phyloP scores from a whole-genome alignment of 257 asterid genomes.

The Petrea volubilis region DNA sequence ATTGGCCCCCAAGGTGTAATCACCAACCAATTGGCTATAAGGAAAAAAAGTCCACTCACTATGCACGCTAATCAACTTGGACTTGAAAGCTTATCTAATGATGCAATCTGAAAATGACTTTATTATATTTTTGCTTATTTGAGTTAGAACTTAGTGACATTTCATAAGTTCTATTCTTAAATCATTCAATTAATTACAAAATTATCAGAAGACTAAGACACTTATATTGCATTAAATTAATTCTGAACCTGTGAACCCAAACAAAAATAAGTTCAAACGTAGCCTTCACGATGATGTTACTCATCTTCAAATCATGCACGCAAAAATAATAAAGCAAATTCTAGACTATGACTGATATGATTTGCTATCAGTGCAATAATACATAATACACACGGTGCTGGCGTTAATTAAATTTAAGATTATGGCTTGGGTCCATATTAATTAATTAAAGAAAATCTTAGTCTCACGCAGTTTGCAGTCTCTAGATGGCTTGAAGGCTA shows the following conservation, averaged over 20 bases:
- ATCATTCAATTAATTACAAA: not conserved
- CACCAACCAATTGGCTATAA: not conserved
- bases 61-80: not conserved
- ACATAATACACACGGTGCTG: not conserved
- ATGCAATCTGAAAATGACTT: conserved; percentile 5
- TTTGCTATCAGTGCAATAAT: not conserved
- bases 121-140: not conserved
- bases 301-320: not conserved
- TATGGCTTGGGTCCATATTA: not conserved
- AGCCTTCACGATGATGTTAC: conserved; percentile 14
- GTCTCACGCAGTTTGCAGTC: not conserved
- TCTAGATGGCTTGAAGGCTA: not conserved
- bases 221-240: not conserved
- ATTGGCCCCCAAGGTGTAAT: not conserved
- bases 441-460: not conserved
- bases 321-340: not conserved
- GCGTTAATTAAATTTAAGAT: not conserved
- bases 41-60: not conserved
- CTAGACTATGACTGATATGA: conserved; percentile 5
- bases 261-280: conserved; percentile 15
- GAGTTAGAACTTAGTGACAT: not conserved
- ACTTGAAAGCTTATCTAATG: not conserved
- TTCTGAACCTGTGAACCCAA: not conserved
- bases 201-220: not conserved
- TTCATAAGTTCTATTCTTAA: not conserved